Percentiles rank a stretch among this genome's conserved stretches.
These are phyloP conservation scores for Phialophora tarda DNA, from an alignment of 2,329 filamentous ascomycete species.

Conservation along the genomic window DNA sequence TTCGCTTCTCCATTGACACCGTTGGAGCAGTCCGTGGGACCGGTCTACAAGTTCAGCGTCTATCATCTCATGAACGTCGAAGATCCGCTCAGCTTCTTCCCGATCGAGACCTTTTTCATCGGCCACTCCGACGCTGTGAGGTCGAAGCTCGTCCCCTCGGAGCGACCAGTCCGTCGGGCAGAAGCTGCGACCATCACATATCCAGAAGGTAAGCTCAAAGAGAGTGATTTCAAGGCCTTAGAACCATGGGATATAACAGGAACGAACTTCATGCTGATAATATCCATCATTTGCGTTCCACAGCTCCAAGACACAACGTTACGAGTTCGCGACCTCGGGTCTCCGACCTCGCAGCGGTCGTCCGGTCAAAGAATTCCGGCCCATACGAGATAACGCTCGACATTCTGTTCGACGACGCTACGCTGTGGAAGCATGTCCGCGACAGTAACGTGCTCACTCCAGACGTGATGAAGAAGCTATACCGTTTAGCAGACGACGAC, in stretches of 20 bases:
- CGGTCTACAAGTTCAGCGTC: conserved; percentile 52
- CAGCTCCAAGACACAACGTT: no score
- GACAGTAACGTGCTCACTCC: conserved; percentile 45
- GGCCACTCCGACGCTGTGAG: no score
- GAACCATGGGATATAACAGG: no score
- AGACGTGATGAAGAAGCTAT: conserved; percentile 40
- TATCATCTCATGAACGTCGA: conserved; percentile 58
- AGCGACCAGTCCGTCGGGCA: no score
- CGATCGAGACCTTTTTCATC: conserved; percentile 10
- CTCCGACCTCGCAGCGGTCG: conserved; percentile 47
- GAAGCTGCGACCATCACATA: no score
- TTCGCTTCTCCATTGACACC: conserved; percentile 50
- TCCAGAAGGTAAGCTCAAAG: not conserved
- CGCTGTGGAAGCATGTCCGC: conserved; percentile 47
- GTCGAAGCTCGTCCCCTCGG: no score
- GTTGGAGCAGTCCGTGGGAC: conserved; percentile 47
- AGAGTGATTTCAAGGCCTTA: not conserved
- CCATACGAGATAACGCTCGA: conserved; percentile 61
- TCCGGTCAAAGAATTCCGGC: conserved; percentile 59
- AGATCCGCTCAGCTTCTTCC: conserved; percentile 28
- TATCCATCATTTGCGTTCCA: no score
- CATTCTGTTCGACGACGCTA: conserved; percentile 52
- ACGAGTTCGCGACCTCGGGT: no score
- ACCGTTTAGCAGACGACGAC: conserved; percentile 29
- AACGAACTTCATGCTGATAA: no score